Percentiles rank a stretch among this genome's conserved stretches.
phyloP scores from a whole-genome alignment of 352 stramenopile genomes.

The Discostella stelligera region DNA sequence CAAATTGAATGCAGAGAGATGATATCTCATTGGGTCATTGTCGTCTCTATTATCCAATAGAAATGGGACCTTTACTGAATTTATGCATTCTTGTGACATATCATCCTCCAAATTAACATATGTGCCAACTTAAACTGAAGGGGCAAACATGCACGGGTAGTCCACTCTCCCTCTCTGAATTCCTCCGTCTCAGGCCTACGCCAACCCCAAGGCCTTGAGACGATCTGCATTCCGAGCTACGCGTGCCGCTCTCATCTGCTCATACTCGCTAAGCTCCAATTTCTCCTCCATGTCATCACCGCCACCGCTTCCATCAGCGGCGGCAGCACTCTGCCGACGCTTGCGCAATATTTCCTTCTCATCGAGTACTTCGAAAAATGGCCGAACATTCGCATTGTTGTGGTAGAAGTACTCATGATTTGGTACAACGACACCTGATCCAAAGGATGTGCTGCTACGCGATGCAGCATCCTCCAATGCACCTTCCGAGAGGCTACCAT shows the following conservation, averaged over 20 bases:
- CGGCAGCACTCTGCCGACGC: constrained; percentile 38
- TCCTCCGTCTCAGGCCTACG: constrained; percentile 17
- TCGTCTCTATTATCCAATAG: no score
- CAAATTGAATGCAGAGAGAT: no score
- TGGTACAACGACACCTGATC: constrained; percentile 51
- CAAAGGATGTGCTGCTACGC: constrained; percentile 20
- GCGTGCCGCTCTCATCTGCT: constrained; percentile 72
- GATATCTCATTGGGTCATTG: no score
- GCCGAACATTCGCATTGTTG: constrained; percentile 14
- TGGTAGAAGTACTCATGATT: constrained; percentile 74
- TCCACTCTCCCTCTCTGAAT: not conserved
- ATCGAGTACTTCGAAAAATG: constrained; percentile 72
- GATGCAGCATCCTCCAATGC: constrained; percentile 26
- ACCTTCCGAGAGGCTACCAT: constrained; percentile 51
- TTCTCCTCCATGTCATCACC: constrained; percentile 64
- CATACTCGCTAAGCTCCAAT: constrained; percentile 80
- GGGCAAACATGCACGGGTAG: not conserved
- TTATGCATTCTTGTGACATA: no score
- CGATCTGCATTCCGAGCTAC: constrained; percentile 77
- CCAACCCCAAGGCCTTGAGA: constrained; percentile 73
- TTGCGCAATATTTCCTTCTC: constrained; percentile 63
- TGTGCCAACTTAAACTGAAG: not conserved
- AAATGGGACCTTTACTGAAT: no score
- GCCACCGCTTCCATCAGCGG: constrained; percentile 8
- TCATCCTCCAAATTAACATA: not conserved